phyloP scores from a whole-genome alignment of 768 basidiomycete genomes.

The Strobilomyces confusus region DNA sequence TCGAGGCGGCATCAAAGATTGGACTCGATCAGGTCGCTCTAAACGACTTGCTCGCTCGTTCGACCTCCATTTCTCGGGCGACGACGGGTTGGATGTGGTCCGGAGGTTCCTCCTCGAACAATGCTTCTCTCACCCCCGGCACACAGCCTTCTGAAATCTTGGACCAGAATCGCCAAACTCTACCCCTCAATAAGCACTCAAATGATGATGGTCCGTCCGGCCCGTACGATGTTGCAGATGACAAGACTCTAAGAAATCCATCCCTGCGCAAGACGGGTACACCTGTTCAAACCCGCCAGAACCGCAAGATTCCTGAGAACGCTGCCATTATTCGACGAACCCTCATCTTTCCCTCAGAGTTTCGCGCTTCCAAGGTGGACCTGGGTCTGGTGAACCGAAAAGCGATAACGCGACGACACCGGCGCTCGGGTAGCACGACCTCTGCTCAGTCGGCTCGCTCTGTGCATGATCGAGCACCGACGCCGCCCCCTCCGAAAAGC shows the following conservation, averaged over 20 bases:
- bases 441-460: constrained; percentile 67
- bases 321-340: constrained; percentile 69
- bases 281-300: constrained; percentile 25
- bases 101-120: constrained; percentile 18
- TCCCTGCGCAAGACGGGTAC: constrained; percentile 22
- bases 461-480: constrained; percentile 76
- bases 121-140: constrained; percentile 23
- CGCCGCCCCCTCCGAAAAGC: constrained; percentile 75
- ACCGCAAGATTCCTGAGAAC: constrained; percentile 35
- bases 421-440: constrained; percentile 57
- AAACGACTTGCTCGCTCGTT: constrained; percentile 67
- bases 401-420: constrained; percentile 44
- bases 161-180: constrained; percentile 10
- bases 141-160: constrained; percentile 9
- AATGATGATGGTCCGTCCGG: constrained; percentile 33
- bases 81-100: constrained; percentile 39
- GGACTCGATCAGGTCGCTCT: constrained; percentile 72
- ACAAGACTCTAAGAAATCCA: constrained; percentile 28
- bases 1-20: constrained; percentile 69
- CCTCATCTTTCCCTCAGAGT: constrained; percentile 72
- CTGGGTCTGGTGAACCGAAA: constrained; percentile 52
- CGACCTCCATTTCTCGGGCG: constrained; percentile 58
- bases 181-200: constrained; percentile 22
- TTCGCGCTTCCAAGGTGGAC: constrained; percentile 53
- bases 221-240: constrained; percentile 28